Base-by-base conservation (phyloP, 192 early-diverging fungal genomes). In the Coemansia sp. region DNA sequence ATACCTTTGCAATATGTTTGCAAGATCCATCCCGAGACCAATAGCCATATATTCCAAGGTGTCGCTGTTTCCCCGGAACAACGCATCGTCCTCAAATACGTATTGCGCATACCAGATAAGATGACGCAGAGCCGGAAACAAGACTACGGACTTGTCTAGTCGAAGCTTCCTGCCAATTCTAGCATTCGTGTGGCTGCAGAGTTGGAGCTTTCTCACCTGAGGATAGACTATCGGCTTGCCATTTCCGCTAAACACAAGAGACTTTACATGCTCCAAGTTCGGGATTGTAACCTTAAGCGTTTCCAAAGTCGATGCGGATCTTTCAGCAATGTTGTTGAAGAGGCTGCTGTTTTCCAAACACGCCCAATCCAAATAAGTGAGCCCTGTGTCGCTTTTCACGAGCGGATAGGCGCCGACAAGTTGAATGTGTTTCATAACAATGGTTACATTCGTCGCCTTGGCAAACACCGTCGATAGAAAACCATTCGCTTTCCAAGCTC, bases 111-210 rank as follows among this genome's bases (percentile, higher is more conserved):
- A 17, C 34, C 29, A 57, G 2, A 19, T 58, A 4, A 75, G 67
- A 19, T 53, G 57, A 2, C 62, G 34, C n/a, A 75, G 49, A 11
- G 33, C 33, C 8, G 73, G 73, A 34, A 75, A 75, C 23, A 64
- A 63, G 14, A 54, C 56, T 17, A 34, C 48, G 9, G 25, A 35
- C 3, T 33, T 34, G 17, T 57, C 17, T 10, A 52, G 7, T 13
- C 20, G 6, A 19, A 36, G 5, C 8, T 38, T 33, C 7, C 5
- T 17, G 33, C 19, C 33, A 25, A 17, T 34, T 3, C 0, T 36
- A 34, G 34, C 9, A 35, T 35, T 25, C 15, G 5, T 35, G 34
- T 33, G 3, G 17, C 29, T 20, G n/a, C 15, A 34, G n/a, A 57
- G 9, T 11, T 35, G 8, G 17, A 36, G 55, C 13, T 7, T 33